Percentiles rank a stretch among this genome's conserved stretches.
Conservation (phyloP, 306 rosid genomes). For the Quercus bicolor region DNA sequence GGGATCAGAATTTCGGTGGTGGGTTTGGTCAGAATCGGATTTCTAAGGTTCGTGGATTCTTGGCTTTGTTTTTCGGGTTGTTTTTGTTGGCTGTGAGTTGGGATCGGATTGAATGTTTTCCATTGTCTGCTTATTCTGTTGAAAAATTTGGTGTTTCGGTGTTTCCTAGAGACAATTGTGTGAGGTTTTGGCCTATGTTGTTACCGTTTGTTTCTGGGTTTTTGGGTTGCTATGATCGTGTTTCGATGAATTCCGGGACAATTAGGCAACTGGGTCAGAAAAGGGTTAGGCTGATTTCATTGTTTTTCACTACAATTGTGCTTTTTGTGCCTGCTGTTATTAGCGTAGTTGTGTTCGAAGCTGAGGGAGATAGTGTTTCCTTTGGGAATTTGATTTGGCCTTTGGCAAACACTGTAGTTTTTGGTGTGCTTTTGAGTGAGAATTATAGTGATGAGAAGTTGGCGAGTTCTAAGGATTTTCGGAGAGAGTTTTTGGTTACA, state of each 20-base stretch:
- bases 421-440: constrained; percentile 77
- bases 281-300: constrained; percentile 55
- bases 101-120: constrained; percentile 81
- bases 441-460: constrained; percentile 45
- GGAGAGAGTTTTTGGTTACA: constrained; percentile 66
- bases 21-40: constrained; percentile 15
- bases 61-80: constrained; percentile 47
- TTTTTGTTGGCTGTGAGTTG: constrained; percentile 67
- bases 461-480: constrained; percentile 51
- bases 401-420: constrained; percentile 71
- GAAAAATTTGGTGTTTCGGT: constrained; percentile 32
- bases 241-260: constrained; percentile 54
- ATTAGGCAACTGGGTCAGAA: constrained; percentile 60
- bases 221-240: constrained; percentile 56
- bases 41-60: constrained; percentile 59
- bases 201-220: constrained; percentile 81
- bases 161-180: constrained; percentile 42
- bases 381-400: constrained; percentile 67
- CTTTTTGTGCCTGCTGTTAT: constrained; percentile 75
- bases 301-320: constrained; percentile 68
- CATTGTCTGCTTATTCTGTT: constrained; percentile 43
- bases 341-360: constrained; percentile 50
- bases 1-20: constrained; percentile 14
- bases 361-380: constrained; percentile 38
- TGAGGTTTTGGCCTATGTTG: constrained; percentile 76